Conservation (phyloP, 768 basidiomycete genomes). For the Basidioascus undulatus region DNA sequence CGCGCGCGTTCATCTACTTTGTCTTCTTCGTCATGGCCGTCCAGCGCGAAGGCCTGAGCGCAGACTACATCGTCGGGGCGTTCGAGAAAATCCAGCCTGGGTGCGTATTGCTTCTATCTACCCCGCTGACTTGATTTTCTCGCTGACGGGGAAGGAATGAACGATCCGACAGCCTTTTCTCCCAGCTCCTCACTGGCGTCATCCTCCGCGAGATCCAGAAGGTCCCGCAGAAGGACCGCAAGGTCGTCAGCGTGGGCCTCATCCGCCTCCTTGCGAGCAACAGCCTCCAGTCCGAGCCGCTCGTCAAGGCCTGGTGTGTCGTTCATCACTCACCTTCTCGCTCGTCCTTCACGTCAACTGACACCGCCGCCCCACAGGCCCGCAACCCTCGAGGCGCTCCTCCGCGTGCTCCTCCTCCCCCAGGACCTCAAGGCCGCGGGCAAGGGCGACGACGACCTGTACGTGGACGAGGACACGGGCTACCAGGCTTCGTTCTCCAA, state of each 20-base stretch:
- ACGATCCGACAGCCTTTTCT: slow-evolving; percentile 48
- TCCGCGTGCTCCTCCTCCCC: slow-evolving; percentile 52
- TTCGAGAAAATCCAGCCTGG: slow-evolving; percentile 63
- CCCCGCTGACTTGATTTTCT: slow-evolving; percentile 5
- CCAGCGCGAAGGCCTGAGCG: slow-evolving; percentile 42
- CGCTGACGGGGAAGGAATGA: too few relatives aligned
- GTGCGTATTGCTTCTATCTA: slow-evolving; percentile 26
- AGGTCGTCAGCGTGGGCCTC: slow-evolving; percentile 56
- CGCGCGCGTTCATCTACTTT: slow-evolving; percentile 58
- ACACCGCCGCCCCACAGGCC: slow-evolving; percentile 30
- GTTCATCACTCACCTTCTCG: neutral
- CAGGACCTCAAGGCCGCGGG: slow-evolving; percentile 28
- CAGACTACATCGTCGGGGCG: slow-evolving; percentile 52
- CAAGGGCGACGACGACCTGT: slow-evolving; percentile 20
- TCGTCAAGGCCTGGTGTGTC: slow-evolving; percentile 34
- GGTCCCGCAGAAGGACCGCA: slow-evolving; percentile 58
- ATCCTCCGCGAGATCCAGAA: slow-evolving; percentile 58
- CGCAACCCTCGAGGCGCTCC: slow-evolving; percentile 37
- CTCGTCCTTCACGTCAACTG: neutral
- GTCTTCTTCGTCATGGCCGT: slow-evolving; percentile 51
- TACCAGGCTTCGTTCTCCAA: slow-evolving; percentile 89
- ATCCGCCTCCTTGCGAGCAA: slow-evolving; percentile 51
- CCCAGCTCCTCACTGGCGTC: slow-evolving; percentile 49
- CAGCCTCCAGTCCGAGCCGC: slow-evolving; percentile 41
- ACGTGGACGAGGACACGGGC: slow-evolving; percentile 76